A percentile compares a stretch with the other conserved stretches of the same genome.
phyloP scores from a whole-genome alignment of 2,329 filamentous ascomycete genomes.

The Arthrobotrys conoides region DNA sequence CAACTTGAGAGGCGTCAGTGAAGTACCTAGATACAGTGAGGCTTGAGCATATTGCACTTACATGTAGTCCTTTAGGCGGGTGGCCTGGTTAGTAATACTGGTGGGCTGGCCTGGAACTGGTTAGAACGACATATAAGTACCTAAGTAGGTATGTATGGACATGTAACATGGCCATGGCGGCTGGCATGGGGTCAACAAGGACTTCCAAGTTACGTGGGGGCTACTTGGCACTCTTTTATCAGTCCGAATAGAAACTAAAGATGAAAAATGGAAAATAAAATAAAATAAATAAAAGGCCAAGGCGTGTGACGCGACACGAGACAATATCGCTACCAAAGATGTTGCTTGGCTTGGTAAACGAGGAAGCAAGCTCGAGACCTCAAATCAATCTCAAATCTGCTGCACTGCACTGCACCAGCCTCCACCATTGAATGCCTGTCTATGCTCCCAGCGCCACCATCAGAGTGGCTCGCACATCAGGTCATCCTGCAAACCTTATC shows the following conservation, averaged over 20 bases:
- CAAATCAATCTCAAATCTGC: constrained; percentile 24
- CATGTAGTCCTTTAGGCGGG: too few relatives aligned
- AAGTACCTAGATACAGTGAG: too few relatives aligned
- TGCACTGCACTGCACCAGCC: constrained; percentile 14
- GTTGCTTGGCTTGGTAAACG: not conserved
- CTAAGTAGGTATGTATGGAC: too few relatives aligned
- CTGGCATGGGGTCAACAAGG: too few relatives aligned
- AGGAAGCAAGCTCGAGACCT: constrained; percentile 13
- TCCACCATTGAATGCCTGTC: constrained; percentile 27
- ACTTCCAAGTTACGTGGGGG: too few relatives aligned
- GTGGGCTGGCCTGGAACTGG: too few relatives aligned
- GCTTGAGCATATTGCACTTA: too few relatives aligned
- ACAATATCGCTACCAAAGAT: not conserved
- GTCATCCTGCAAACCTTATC: constrained; percentile 42
- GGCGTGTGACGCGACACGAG: constrained; percentile 1
- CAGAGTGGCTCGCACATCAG: constrained; percentile 54
- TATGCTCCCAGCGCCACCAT: constrained; percentile 35
- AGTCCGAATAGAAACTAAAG: not conserved
- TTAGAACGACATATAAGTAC: too few relatives aligned
- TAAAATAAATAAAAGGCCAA: not conserved
- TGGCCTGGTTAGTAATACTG: too few relatives aligned
- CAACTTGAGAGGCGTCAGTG: too few relatives aligned
- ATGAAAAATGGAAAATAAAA: not conserved
- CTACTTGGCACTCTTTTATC: not conserved
- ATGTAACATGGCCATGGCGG: too few relatives aligned